Evolutionary conservation across 208 protist genomes (phyloP).

Genomic region (Acanthamoeba pearcei): DNA sequence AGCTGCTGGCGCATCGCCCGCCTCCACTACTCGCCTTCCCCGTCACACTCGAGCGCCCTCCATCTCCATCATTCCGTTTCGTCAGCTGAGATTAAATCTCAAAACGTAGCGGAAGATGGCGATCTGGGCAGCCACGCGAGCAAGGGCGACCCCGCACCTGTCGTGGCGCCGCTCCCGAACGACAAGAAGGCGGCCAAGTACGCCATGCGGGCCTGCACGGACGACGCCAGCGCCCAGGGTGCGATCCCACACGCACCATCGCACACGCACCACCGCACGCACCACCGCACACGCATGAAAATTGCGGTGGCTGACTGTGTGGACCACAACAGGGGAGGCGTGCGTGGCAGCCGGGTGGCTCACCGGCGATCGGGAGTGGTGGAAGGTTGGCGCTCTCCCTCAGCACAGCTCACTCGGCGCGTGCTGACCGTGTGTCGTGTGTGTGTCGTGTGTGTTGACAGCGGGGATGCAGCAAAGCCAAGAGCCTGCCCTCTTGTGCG

Average conservation of each 20-base stretch:
- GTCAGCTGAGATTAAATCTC: neutral
- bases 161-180: neutral
- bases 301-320: neutral
- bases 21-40: neutral
- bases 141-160: neutral
- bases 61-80: neutral
- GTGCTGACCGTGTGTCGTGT: neutral
- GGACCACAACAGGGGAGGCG: neutral
- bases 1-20: slow-evolving; percentile 6
- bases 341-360: neutral
- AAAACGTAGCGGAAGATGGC: neutral
- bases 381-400: neutral
- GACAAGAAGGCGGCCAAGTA: neutral
- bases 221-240: neutral
- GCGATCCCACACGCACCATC: neutral
- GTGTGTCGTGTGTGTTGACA: neutral
- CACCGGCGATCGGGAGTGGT: neutral
- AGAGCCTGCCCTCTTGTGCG: neutral
- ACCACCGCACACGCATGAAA: neutral
- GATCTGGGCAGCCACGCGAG: too few species aligned
- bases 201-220: neutral
- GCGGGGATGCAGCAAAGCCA: slow-evolving; percentile 42
- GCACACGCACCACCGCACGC: neutral
- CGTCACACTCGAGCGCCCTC: neutral
- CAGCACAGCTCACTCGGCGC: neutral